Base-by-base conservation (phyloP, 441 rosid genomes). In the Adansonia madagascariensis region DNA sequence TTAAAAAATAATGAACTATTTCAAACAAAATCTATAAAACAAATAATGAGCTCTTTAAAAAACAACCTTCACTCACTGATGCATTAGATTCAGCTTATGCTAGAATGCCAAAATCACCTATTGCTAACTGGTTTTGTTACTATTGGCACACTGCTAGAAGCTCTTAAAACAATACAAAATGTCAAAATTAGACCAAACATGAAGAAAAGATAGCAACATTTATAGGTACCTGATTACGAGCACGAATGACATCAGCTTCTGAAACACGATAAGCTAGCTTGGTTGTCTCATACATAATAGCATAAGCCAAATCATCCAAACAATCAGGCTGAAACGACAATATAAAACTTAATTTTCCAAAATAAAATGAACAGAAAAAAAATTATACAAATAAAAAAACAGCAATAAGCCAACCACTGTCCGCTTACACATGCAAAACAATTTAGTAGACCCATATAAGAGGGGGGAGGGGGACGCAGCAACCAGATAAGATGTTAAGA, bases 171-270 rank as follows among this genome's bases (percentile, higher is more conserved):
- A 22, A 67, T 46, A 46, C 17, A 44, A 20, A 43, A 18, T 57
- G 1, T 15, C 27, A 47, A 49, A 62, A 18, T 8, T 61, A 2
- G 17, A 73, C 12, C 66, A 56, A 73, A 41, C 12, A 3, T 11
- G 31, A 75, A 75, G n/a, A 35, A 39, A 17, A 39, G 39, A 72
- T 52, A 52, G 39, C 63, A 52, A 63, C 72, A 50, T 35, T 39
- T 64, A 11, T 52, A 39, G 46, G 3, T 83, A 97, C 99, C 98
- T 97, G 99, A 88, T 97, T 97, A 56, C 97, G 86, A 46, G 99
- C 98, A 76, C 99, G 98, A 11, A 84, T 89, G 50, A 97, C 98
- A 88, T 93, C 99, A 83, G 84, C 93, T 50, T 97, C 99, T 60
- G 98, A 92, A 83, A 94, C 99, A 68, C 94, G 92, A 83, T 89